phyloP scores from a whole-genome alignment of 371 early-diverging fungal genomes.

The Chytridium lagenaria region DNA sequence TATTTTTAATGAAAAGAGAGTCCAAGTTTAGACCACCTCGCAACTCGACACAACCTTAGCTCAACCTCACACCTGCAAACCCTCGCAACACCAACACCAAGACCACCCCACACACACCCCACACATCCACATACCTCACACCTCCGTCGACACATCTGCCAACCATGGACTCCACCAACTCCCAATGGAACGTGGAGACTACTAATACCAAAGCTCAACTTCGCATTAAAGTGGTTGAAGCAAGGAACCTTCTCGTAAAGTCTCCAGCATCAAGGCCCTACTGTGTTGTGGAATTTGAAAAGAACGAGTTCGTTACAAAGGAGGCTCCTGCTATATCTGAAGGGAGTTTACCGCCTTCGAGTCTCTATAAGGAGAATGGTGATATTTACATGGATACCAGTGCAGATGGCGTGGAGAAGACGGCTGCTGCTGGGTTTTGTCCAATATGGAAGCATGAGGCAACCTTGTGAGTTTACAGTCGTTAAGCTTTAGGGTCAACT shows the following conservation, averaged over 20 bases:
- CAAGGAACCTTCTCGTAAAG: constrained; percentile 43
- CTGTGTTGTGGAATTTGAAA: constrained; percentile 60
- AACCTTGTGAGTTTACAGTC: constrained; percentile 65
- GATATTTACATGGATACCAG: constrained; percentile 20
- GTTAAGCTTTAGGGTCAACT: too few relatives aligned
- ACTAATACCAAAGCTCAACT: constrained; percentile 49
- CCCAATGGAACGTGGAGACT: constrained; percentile 35
- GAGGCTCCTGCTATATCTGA: constrained; percentile 23
- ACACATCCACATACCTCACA: too few relatives aligned
- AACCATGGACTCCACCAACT: too few relatives aligned
- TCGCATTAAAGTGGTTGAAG: constrained; percentile 56
- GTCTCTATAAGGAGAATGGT: constrained; percentile 3
- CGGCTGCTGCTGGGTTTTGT: neutral
- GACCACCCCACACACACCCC: too few relatives aligned
- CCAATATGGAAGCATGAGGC: constrained; percentile 70
- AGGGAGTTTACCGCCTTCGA: neutral
- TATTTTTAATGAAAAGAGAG: too few relatives aligned
- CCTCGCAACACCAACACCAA: too few relatives aligned
- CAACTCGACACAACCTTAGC: too few relatives aligned
- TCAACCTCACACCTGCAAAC: too few relatives aligned
- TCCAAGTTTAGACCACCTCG: too few relatives aligned
- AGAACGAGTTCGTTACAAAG: constrained; percentile 54
- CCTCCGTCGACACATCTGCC: too few relatives aligned
- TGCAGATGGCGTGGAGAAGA: neutral
- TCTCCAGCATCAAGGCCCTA: constrained; percentile 39